Conservation (phyloP, 345 rosid genomes). For the Eucalyptus fibrosa region DNA sequence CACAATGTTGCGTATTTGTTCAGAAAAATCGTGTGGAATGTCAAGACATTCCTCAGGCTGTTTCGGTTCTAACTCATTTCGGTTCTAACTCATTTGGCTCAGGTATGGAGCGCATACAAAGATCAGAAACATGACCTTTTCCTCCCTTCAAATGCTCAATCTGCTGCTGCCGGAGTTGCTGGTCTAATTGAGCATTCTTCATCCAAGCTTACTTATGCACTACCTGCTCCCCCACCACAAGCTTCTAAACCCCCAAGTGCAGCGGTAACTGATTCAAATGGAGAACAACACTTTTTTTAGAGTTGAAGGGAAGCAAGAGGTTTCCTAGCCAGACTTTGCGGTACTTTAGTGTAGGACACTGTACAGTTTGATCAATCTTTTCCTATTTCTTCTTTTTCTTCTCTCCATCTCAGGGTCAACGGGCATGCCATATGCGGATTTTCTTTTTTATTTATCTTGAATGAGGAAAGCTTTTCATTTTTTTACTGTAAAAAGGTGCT, state of each 20-base stretch:
- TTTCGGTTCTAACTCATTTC: background rate
- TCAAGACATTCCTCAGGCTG: background rate
- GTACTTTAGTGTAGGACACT: slow-evolving; percentile 16
- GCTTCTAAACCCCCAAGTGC: slow-evolving; percentile 17
- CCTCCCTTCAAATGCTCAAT: slow-evolving; percentile 90
- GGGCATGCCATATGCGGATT: background rate
- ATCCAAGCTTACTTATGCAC: slow-evolving; percentile 67
- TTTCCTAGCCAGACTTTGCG: background rate
- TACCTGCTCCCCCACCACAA: slow-evolving; percentile 65
- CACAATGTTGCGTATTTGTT: background rate
- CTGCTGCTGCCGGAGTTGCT: slow-evolving; percentile 92
- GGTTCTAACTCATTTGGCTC: background rate
- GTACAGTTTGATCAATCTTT: slow-evolving; percentile 21
- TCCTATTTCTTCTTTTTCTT: background rate
- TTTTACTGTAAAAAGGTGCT: background rate
- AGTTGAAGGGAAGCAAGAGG: background rate
- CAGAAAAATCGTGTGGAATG: background rate
- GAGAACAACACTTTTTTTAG: slow-evolving; percentile 12
- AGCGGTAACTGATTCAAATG: slow-evolving; percentile 14
- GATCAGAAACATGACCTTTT: slow-evolving; percentile 98
- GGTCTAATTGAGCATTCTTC: slow-evolving; percentile 90
- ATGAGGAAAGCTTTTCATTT: background rate
- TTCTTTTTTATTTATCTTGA: background rate
- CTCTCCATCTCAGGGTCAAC: background rate
- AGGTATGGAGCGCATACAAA: slow-evolving; percentile 97